Evolutionary conservation across 306 rosid genomes (phyloP).

Genomic region (Acacia acuminata): DNA sequence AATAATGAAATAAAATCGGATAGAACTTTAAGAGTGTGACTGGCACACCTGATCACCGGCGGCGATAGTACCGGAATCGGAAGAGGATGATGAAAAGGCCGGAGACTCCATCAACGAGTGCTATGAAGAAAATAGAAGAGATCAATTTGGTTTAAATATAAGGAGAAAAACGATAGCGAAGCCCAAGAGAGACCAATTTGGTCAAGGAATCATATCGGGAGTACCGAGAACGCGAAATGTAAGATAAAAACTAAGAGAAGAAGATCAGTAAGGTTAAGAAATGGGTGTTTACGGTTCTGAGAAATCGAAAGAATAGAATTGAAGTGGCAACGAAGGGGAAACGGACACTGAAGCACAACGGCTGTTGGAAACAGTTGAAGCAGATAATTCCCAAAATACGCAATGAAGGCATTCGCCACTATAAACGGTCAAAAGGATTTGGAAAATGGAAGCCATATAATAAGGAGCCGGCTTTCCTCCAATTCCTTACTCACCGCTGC

Average conservation of each 20-base stretch:
- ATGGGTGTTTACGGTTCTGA: slow-evolving; percentile 22
- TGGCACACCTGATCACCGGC: slow-evolving; percentile 57
- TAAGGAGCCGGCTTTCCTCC: too few species aligned
- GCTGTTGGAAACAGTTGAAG: not conserved
- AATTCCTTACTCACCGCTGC: too few species aligned
- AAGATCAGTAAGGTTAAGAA: slow-evolving; percentile 29
- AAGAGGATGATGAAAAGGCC: slow-evolving; percentile 59
- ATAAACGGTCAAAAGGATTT: too few species aligned
- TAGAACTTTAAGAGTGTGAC: not conserved
- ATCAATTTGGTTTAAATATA: slow-evolving; percentile 7
- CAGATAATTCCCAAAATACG: too few species aligned
- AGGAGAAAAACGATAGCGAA: not conserved
- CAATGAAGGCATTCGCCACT: too few species aligned
- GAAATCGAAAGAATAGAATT: slow-evolving; percentile 8
- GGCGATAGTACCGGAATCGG: slow-evolving; percentile 57
- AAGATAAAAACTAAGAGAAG: slow-evolving; percentile 28
- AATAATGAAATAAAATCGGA: not conserved
- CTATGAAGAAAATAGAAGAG: slow-evolving; percentile 33
- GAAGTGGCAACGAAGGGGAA: not conserved
- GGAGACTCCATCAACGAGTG: slow-evolving; percentile 60
- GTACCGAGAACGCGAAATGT: slow-evolving; percentile 12
- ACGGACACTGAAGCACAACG: slow-evolving; percentile 31
- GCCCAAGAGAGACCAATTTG: not conserved
- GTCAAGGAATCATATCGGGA: not conserved
- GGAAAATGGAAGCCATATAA: too few species aligned